Percentiles rank a stretch among this genome's conserved stretches.
Evolutionary conservation across 73 alveolate species (phyloP).

Genomic region (Uronychia setigera): DNA sequence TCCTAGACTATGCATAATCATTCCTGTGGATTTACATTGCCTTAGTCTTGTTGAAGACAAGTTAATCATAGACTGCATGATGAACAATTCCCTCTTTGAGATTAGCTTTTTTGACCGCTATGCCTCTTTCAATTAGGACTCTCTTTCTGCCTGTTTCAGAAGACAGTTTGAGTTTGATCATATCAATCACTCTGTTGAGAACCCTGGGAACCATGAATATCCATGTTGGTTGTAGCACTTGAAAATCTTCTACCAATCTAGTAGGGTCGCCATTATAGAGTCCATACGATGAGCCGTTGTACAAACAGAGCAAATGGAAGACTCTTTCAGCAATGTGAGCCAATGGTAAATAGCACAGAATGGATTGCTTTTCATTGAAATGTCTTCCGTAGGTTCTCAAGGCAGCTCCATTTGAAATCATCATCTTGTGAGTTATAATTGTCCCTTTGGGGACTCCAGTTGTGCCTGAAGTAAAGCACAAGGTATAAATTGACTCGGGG

Average conservation of each 20-base stretch:
- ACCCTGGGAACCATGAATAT: slow-evolving; percentile 98
- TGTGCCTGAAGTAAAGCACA: slow-evolving; percentile 68
- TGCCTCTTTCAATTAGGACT: slow-evolving; percentile 64
- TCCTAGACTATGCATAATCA: too few relatives aligned
- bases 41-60: slow-evolving; percentile 80
- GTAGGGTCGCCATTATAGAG: slow-evolving; percentile 87
- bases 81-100: slow-evolving; percentile 53
- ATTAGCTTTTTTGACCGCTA: slow-evolving; percentile 62
- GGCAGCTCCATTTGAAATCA: slow-evolving; percentile 12
- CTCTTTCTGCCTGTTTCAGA: slow-evolving; percentile 57
- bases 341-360: slow-evolving; percentile 12
- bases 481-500: slow-evolving; percentile 57
- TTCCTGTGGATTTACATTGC: too few relatives aligned
- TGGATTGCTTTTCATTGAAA: slow-evolving; percentile 31
- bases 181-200: slow-evolving; percentile 86
- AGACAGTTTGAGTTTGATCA: slow-evolving; percentile 69
- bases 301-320: slow-evolving; percentile 44
- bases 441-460: slow-evolving; percentile 94
- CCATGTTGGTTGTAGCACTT: slow-evolving; percentile 91
- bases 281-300: slow-evolving; percentile 72
- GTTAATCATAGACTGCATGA: slow-evolving; percentile 82
- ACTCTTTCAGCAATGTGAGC: slow-evolving; percentile 25
- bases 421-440: slow-evolving; percentile 78
- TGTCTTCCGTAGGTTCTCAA: slow-evolving; percentile 14
- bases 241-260: slow-evolving; percentile 84